Base-by-base conservation (phyloP, 2,329 filamentous ascomycete species). In the Colletotrichum caudatum region DNA sequence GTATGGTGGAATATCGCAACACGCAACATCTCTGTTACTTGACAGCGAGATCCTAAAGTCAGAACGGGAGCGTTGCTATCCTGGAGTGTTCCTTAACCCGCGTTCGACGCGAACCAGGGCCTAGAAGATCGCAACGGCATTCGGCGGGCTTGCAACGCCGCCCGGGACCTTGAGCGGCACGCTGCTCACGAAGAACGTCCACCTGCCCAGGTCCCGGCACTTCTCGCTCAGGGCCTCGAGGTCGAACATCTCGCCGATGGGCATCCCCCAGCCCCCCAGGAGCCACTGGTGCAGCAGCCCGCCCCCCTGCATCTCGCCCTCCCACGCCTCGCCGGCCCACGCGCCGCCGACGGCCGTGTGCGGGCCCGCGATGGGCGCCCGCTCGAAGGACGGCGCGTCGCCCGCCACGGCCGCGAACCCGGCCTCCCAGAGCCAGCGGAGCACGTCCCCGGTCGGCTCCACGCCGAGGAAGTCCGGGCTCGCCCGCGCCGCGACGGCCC, bases 241-340 rank as follows among this genome's bases (percentile, higher is more conserved):
- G 64, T 86, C 81, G 69, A 86, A 86, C 58, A 86, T 74, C 75
- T 87, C 85, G 0, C 85, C 85, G 48, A 87, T 84, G 0, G 85
- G 84, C 80, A 86, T 80, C 0, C 86, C 86, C 85, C 86, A 88
- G 0, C 85, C 84, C 0, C 82, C 84, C 1, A 87, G 76, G 14
- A 85, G 73, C 79, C 81, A 85, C 74, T 84, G 77, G 73, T 83
- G 82, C 73, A 81, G 41, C 61, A 72, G 29, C 12, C 70, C 70
- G 9, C 70, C 70, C 0, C 59, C 50, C 50, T 71, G 67, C 57
- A 74, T 67, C 51, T 67, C 44, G 18, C 73, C 74, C 60, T 74
- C 79, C 16, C 77, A 77, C 39, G 39, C 41, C 37, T 72, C 70
- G 26, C 61, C 70, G 12, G 58, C 37, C 53, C 71, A 69, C 4